Evolutionary conservation across 331 rosid genomes (phyloP), one percentile per base, ranked within the genome.

Genomic region (Cydonia oblonga): DNA sequence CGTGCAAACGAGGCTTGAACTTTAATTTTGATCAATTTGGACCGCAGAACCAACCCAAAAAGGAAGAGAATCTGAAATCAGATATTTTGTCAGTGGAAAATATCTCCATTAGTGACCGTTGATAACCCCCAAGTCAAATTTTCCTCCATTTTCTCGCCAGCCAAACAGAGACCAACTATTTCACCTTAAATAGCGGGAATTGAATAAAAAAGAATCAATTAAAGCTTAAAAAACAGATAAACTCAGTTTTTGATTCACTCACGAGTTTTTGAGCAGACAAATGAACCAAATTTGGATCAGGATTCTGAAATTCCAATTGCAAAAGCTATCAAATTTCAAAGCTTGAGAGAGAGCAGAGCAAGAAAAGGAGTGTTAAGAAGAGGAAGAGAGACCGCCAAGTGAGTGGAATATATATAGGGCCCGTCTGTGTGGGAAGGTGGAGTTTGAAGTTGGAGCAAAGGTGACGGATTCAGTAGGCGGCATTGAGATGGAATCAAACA

Each of bases 401-500:
- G 7, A 18, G 35, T 8, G 25, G 58, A 15, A 46, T 67, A 73
- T 73, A 68, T 61, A 73, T 38, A n/a, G n/a, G 75, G 67, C 12
- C 58, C 60, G 20, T 3, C 7, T 58, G 12, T 2, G 15, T 46
- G 20, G 3, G 51, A 26, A 20, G 66, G 32, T 71, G 66, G 49
- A 46, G 49, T 66, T 73, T 49, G 60, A 78, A 64, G 7, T 60
- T n/a, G 40, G 79, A 52, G 46, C 22, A 5, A 68, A 73, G 16
- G 23, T 12, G 44, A 60, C 72, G 72, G 32, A 49, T 35, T 26
- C 9, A 11, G 54, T 9, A 11, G 6, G 40, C 49, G 67, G 67
- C 16, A 0, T 16, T 49, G 20, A 49, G 9, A 49, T 16, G 4
- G 54, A 16, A 49, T 6, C 1, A 6, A 49, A 16, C 13, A 38